These are phyloP conservation scores for Pleoardoris graminearum DNA, from an alignment of 2,329 filamentous ascomycete species.

Conservation along the genomic window DNA sequence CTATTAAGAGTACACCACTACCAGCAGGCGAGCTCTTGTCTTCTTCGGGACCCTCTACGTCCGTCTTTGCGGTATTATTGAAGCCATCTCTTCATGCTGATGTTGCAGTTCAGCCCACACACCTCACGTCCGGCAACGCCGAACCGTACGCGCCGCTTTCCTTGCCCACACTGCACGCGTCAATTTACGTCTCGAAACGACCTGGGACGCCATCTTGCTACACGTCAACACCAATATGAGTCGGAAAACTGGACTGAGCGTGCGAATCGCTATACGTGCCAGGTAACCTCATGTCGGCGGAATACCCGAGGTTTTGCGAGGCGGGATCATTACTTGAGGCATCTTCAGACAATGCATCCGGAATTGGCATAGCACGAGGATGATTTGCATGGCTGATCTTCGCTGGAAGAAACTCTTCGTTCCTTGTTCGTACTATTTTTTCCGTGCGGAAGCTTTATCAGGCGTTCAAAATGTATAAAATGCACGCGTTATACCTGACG, in stretches of 20 bases:
- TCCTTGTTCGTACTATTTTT: too few species aligned
- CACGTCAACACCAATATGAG: not conserved
- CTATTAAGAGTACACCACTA: too few species aligned
- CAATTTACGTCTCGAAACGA: not conserved
- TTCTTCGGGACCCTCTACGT: too few species aligned
- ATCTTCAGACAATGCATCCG: slow-evolving; percentile 4
- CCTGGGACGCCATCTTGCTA: not conserved
- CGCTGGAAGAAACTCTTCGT: too few species aligned
- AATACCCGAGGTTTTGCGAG: not conserved
- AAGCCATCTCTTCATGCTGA: too few species aligned
- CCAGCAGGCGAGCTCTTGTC: too few species aligned
- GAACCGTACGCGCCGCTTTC: not conserved
- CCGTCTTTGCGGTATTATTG: not conserved
- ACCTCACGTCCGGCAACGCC: not conserved
- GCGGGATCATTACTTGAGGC: slow-evolving; percentile 3
- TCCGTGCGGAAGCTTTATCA: too few species aligned
- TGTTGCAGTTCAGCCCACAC: not conserved
- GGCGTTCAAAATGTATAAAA: too few species aligned
- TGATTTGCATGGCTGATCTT: not conserved
- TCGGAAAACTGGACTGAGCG: not conserved
- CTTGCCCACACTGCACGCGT: not conserved
- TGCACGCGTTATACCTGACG: too few species aligned
- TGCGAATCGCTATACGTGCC: not conserved
- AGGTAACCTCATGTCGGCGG: not conserved
- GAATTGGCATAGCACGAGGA: not conserved